Evolutionary conservation across 1,139 yeast species (phyloP).

Genomic region (Geotrichum klebahnii): DNA sequence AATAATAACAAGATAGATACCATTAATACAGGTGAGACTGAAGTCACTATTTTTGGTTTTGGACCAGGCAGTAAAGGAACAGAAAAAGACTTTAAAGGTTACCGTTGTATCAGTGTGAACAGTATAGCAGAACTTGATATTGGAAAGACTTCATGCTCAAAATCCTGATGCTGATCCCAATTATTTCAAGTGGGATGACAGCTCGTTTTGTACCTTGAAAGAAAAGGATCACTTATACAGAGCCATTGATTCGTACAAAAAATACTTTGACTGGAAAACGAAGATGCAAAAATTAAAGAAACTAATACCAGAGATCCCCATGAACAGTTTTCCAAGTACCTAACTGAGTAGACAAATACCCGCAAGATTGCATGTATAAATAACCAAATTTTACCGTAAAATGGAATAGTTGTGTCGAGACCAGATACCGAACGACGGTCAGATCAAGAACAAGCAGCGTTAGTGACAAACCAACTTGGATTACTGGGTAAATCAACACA

Average conservation of each 20-base stretch:
- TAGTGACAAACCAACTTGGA: constrained; percentile 24
- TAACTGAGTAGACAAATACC: constrained; percentile 4
- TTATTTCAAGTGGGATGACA: constrained; percentile 7
- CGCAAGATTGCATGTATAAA: constrained; percentile 10
- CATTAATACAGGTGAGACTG: too few species aligned
- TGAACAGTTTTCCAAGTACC: background rate
- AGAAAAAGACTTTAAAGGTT: background rate
- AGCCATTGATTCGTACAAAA: constrained; percentile 1
- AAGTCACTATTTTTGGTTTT: too few species aligned
- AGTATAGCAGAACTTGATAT: background rate
- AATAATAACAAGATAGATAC: too few species aligned
- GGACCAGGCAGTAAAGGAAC: background rate
- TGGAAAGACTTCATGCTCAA: background rate
- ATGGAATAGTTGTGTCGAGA: constrained; percentile 2
- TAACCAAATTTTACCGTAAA: background rate
- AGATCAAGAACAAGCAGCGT: constrained; percentile 18
- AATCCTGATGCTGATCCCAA: background rate
- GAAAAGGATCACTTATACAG: background rate
- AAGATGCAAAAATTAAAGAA: constrained; percentile 10
- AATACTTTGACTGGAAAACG: constrained; percentile 12
- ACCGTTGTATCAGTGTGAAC: background rate
- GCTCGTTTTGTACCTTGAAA: constrained; percentile 3
- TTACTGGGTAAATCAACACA: constrained; percentile 33
- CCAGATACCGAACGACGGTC: constrained; percentile 17
- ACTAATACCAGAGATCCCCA: constrained; percentile 10